Conservation (phyloP, 202 grass and related monocot species). For the Cymbopogon flexuosus region DNA sequence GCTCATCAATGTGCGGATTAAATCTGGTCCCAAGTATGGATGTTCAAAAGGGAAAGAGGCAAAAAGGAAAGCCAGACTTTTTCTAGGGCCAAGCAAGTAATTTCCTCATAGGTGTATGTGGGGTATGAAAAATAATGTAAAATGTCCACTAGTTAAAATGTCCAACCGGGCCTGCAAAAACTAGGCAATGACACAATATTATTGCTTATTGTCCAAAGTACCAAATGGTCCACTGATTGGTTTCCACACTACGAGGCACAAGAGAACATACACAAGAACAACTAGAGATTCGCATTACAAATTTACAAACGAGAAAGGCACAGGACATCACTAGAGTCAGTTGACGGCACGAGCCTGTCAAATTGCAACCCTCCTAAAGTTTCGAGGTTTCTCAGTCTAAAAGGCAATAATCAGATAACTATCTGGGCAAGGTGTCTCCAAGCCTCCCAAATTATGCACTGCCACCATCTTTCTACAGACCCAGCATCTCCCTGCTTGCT, state of each 20-base stretch:
- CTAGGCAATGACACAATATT: not conserved
- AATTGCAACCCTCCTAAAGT: conserved; percentile 20
- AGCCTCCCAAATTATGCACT: conserved; percentile 1
- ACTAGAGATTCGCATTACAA: conserved; percentile 13
- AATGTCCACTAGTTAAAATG: too few species aligned
- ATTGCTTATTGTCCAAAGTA: conserved; percentile 17
- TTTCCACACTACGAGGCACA: not conserved
- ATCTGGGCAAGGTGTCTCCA: conserved; percentile 3
- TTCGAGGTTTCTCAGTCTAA: not conserved
- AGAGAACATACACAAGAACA: conserved; percentile 14
- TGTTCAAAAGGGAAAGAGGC: too few species aligned
- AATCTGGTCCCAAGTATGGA: too few species aligned
- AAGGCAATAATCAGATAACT: conserved; percentile 14
- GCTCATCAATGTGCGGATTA: too few species aligned
- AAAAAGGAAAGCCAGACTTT: too few species aligned
- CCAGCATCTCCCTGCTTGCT: conserved; percentile 14
- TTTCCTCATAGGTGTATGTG: too few species aligned
- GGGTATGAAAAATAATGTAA: too few species aligned
- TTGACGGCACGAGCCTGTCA: conserved; percentile 11
- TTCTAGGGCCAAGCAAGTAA: too few species aligned
- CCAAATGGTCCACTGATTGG: not conserved
- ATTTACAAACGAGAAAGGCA: not conserved
- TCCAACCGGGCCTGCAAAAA: not conserved
- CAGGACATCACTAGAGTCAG: conserved; percentile 11
- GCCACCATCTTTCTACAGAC: conserved; percentile 3